Conservation (phyloP, 495 filamentous ascomycete species). For the Delitschia confertaspora region DNA sequence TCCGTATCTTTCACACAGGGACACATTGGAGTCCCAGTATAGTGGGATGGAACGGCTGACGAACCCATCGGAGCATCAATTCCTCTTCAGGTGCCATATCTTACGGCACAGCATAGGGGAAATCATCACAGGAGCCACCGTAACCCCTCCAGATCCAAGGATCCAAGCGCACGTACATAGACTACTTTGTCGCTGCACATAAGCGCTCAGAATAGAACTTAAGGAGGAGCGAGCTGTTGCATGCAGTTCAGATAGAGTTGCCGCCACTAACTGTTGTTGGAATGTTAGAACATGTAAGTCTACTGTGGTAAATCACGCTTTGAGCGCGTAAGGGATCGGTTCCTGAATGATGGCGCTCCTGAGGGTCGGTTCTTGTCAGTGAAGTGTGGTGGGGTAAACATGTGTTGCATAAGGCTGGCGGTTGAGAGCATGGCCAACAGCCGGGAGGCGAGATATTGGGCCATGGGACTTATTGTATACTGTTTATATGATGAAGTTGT, state of each 20-base stretch:
- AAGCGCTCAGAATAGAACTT: conserved; percentile 13
- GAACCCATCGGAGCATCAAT: too few species aligned
- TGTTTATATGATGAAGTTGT: too few species aligned
- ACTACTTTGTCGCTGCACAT: not conserved
- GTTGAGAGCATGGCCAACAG: conserved; percentile 4
- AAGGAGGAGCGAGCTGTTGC: not conserved
- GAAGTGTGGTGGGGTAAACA: not conserved
- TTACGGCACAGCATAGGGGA: too few species aligned
- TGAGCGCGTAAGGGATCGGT: conserved; percentile 11
- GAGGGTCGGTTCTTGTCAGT: conserved; percentile 2
- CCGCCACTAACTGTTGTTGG: conserved; percentile 25
- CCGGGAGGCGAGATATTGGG: not conserved
- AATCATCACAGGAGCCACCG: too few species aligned
- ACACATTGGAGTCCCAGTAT: too few species aligned
- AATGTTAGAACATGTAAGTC: too few species aligned
- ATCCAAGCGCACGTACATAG: not conserved
- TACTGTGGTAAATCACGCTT: too few species aligned
- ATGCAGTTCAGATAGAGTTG: conserved; percentile 20
- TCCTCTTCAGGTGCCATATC: too few species aligned
- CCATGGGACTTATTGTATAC: too few species aligned
- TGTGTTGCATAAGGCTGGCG: conserved; percentile 15
- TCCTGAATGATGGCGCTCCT: conserved; percentile 7
- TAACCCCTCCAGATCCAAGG: not conserved
- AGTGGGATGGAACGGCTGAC: too few species aligned
- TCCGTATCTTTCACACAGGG: not conserved